Percentiles rank a stretch among this genome's conserved stretches.
Conservation (phyloP, 2,329 filamentous ascomycete genomes). For the Westerdykella sp. region DNA sequence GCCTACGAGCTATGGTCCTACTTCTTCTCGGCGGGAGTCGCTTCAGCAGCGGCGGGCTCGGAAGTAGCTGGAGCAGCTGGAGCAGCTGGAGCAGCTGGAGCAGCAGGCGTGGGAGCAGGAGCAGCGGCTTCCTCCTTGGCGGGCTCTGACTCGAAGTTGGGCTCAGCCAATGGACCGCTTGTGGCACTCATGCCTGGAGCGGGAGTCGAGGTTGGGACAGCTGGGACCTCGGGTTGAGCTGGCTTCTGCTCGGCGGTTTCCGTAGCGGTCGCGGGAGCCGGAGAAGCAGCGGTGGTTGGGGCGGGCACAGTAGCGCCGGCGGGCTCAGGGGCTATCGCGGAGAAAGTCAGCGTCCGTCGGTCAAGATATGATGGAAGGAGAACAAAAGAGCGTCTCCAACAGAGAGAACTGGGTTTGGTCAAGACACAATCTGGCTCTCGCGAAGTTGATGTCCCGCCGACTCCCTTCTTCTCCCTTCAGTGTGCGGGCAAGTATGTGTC, state of each 20-base stretch:
- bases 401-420: too few relatives aligned
- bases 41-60: slow-evolving; percentile 6
- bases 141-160: slow-evolving; percentile 23
- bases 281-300: slow-evolving; percentile 9
- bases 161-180: slow-evolving; percentile 32
- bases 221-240: slow-evolving; percentile 12
- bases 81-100: slow-evolving; percentile 9
- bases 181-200: slow-evolving; percentile 37
- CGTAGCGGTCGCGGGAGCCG: slow-evolving; percentile 5
- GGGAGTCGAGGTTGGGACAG: slow-evolving; percentile 21
- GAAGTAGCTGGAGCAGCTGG: slow-evolving; percentile 7
- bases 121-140: slow-evolving; percentile 15
- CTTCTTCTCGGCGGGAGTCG: slow-evolving; percentile 14
- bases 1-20: slow-evolving; percentile 3
- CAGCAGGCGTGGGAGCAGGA: slow-evolving; percentile 5
- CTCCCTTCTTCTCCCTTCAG: not conserved
- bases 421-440: too few relatives aligned
- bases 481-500: not conserved
- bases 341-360: not conserved
- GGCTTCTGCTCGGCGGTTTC: slow-evolving; percentile 8
- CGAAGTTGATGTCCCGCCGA: too few relatives aligned
- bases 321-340: slow-evolving; percentile 28
- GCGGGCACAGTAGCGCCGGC: slow-evolving; percentile 9
- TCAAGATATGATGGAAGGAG: too few relatives aligned
- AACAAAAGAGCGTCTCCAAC: too few relatives aligned